Evolutionary conservation across 257 asterid genomes (phyloP), one percentile per base, ranked within the genome.

Genomic region (Sherardia arvensis): DNA sequence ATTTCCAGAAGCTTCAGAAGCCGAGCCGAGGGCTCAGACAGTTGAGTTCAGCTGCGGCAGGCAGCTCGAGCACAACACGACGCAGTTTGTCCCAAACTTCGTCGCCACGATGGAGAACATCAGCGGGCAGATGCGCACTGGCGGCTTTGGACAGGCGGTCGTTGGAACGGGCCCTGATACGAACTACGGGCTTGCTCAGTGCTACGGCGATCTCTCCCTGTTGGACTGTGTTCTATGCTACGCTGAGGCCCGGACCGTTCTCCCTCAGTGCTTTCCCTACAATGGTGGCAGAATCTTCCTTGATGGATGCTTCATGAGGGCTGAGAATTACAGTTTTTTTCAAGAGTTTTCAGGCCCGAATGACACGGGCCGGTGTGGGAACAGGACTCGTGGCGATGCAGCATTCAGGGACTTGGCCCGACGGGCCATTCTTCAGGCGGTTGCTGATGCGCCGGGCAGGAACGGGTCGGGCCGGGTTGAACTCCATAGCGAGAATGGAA

Each of bases 231-330:
- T 78, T 3, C 55, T 82, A 59, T 91, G 98, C 76, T 88, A 84
- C 25, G 91, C 87, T 1, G 85, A 84, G 48, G 94, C 91, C 3
- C 88, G 96, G 7, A 83, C 90, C 0, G 70, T 79, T 9, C 83
- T 88, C 8, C 98, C 96, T 15, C 83, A 72, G 71, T 91, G 96
- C 78, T 84, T 73, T 38, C 96, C 98, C 0, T 62, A 7, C 20
- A 84, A 73, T n/a, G 90, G 91, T 0, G 98, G 90, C 20, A 71
- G 82, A 65, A 78, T 91, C 25, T 88, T 56, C 61, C 85, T 88
- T 15, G 98, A 91, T 66, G 96, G 98, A 28, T 91, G 98, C 75
- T 91, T 86, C 40, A 84, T 91, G 91, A 73, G 96, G 25, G 77
- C 77, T 14, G 94, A 83, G 78, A 86, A 84, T 62, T 88, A 86